Evolutionary conservation across 169 alveolate species (phyloP), one percentile per base, ranked within the genome.

Genomic region (Amoebophrya sp.): DNA sequence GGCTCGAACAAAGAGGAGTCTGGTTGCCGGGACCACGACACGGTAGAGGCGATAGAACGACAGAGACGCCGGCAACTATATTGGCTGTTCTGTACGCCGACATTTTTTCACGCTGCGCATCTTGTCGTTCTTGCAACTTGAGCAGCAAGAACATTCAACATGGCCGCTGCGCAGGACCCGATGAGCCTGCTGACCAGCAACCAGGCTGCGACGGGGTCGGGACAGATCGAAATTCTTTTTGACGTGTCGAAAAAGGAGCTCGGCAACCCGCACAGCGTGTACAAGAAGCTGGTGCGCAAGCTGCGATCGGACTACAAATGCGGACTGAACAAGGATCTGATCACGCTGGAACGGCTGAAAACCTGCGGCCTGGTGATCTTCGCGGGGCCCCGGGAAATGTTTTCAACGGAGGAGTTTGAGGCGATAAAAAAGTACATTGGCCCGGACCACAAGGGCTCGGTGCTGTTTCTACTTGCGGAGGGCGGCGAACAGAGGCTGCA

Each of bases 251-350:
- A 66, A 25, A 66, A 66, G 35, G 83, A 66, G 83, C 38, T 66
- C 29, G 35, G 35, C 32, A 7, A 2, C 1, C 83, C 83, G 7
- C 83, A 66, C 35, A 18, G 10, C 38, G 18, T 7, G 7, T 66
- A 25, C 83, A 66, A 66, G 83, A 66, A 66, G 83, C 83, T 66
- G 12, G 35, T n/a, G 35, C 83, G 83, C 83, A 66, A 66, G 35
- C 83, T 66, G 32, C 83, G 83, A 7, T 66, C 83, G 32, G 83
- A 66, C 32, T 66, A 7, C 32, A 66, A 66, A 25, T 7, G 12
- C 10, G 83, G 83, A 0, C 32, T 66, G 83, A 66, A 66, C 83
- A 66, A 66, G 35, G 83, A 66, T 25, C 32, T 66, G 18, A 66
- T 66, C 1, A 25, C 83, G 1, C 32, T 66, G 32, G 83, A 66